Conservation (phyloP, 345 rosid species). For the Durio zibethinus region DNA sequence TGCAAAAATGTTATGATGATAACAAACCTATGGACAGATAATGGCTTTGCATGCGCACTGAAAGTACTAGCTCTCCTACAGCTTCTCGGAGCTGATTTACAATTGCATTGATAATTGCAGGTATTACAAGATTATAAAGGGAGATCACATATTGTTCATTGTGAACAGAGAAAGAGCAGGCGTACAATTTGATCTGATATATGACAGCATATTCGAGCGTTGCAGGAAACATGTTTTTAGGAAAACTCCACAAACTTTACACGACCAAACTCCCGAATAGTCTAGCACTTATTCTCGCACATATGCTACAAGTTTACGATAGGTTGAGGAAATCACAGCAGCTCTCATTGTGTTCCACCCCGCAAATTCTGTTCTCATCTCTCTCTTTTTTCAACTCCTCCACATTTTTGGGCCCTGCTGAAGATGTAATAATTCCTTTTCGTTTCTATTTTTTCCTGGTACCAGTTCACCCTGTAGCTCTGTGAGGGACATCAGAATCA, state of each 20-base stretch:
- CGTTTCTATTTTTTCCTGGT: neutral
- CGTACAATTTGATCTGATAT: constrained; percentile 76
- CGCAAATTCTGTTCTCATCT: neutral
- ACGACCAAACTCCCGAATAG: constrained; percentile 37
- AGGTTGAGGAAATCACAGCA: neutral
- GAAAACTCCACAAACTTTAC: constrained; percentile 52
- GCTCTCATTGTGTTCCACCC: neutral
- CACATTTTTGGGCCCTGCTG: neutral
- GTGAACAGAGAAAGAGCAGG: constrained; percentile 92
- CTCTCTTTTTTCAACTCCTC: neutral
- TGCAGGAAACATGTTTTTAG: constrained; percentile 86
- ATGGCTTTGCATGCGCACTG: neutral
- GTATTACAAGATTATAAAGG: constrained; percentile 92
- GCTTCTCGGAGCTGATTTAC: constrained; percentile 13
- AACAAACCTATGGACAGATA: neutral
- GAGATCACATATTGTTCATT: constrained; percentile 78
- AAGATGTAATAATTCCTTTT: neutral
- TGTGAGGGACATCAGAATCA: constrained; percentile 4
- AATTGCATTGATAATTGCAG: constrained; percentile 31
- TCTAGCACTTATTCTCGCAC: constrained; percentile 9
- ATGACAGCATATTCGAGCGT: constrained; percentile 88
- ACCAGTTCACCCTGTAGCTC: neutral
- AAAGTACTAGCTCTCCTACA: neutral
- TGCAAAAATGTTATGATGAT: neutral
- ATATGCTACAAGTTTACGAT: neutral